Evolutionary conservation across 2,329 filamentous ascomycete species (phyloP), one percentile per base, ranked within the genome.

Genomic region (Trichophaea hybrida): DNA sequence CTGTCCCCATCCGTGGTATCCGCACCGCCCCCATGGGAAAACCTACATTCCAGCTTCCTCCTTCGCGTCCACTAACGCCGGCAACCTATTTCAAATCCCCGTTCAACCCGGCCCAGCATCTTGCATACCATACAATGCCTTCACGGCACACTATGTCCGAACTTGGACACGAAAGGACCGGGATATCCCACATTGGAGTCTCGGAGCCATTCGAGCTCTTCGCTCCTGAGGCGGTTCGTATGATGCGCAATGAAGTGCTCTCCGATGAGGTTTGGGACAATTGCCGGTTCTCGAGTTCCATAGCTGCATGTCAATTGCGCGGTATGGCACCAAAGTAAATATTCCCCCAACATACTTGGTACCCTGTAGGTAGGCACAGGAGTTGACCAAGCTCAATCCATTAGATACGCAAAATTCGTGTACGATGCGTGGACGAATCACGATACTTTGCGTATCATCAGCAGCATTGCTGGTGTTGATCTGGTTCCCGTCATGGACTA

Each of bases 131-230:
- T 56, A 69, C 75, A 12, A 75, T 77, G 8, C 72, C 75, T 12
- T 75, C 77, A 62, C 72, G 79, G 49, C 71, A 80, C 65, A 78
- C 74, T 15, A 85, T 85, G 81, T 75, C 77, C 66, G 81, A 84
- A 35, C 73, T 84, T 55, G 80, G 78, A 1, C 78, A 79, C 44
- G 74, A 79, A 38, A 74, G 75, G 58, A 74, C 73, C 54, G 82
- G 81, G 4, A 75, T 85, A 32, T 85, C 83, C 1, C 76, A 76
- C 1, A 74, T 81, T 53, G 83, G 81, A 10, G 81, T 83, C 55
- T 83, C 81, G 0, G 78, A 84, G 60, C 81, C 82, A 0, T 85
- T 85, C 69, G 74, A 75, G 2, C 74, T 85, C 31, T 85, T 85
- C 70, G 79, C 78, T 8, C 68, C 75, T 35, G 80, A 83, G 51